These are phyloP conservation scores for Aspergillus sp. DNA, from an alignment of 2,329 filamentous ascomycete genomes.

Conservation along the genomic window DNA sequence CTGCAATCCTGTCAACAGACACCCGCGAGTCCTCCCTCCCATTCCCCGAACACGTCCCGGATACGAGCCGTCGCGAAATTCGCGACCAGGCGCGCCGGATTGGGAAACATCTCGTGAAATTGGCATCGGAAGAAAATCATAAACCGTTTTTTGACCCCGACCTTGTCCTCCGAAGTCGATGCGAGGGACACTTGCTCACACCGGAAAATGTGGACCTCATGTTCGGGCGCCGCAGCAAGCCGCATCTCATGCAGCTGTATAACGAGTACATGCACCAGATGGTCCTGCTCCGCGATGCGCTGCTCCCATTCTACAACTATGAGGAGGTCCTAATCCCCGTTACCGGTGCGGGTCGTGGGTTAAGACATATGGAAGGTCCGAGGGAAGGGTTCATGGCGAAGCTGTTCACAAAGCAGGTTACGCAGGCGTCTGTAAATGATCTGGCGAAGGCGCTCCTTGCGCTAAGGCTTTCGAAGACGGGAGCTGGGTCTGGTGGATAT, in stretches of 20 bases:
- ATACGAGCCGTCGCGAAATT: slow-evolving; percentile 22
- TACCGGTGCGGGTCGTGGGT: slow-evolving; percentile 15
- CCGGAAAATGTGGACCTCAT: slow-evolving; percentile 25
- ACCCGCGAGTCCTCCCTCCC: slow-evolving; percentile 25
- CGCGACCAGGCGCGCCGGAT: slow-evolving; percentile 24
- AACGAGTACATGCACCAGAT: slow-evolving; percentile 33
- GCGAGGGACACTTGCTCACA: slow-evolving; percentile 28
- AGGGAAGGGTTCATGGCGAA: slow-evolving; percentile 22
- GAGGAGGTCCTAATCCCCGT: slow-evolving; percentile 27
- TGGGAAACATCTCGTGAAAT: slow-evolving; percentile 22
- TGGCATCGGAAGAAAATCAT: slow-evolving; percentile 15
- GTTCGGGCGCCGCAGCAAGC: slow-evolving; percentile 25
- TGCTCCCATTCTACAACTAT: slow-evolving; percentile 28
- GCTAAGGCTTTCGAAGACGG: not conserved
- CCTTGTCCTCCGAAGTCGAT: slow-evolving; percentile 25
- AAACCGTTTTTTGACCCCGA: slow-evolving; percentile 9
- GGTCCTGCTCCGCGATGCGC: slow-evolving; percentile 27
- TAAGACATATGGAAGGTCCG: slow-evolving; percentile 21
- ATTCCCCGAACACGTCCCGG: slow-evolving; percentile 11
- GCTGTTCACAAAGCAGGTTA: slow-evolving; percentile 22
- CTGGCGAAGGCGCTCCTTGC: slow-evolving; percentile 24
- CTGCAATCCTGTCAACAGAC: slow-evolving; percentile 25
- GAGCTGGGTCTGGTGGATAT: slow-evolving; percentile 18
- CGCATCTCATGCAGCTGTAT: slow-evolving; percentile 30
- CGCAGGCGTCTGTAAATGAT: slow-evolving; percentile 16